A percentile compares a stretch with the other conserved stretches of the same genome.
Conservation (phyloP, 225 moss, liverwort and hornwort genomes). For the Takakia lepidozioides region DNA sequence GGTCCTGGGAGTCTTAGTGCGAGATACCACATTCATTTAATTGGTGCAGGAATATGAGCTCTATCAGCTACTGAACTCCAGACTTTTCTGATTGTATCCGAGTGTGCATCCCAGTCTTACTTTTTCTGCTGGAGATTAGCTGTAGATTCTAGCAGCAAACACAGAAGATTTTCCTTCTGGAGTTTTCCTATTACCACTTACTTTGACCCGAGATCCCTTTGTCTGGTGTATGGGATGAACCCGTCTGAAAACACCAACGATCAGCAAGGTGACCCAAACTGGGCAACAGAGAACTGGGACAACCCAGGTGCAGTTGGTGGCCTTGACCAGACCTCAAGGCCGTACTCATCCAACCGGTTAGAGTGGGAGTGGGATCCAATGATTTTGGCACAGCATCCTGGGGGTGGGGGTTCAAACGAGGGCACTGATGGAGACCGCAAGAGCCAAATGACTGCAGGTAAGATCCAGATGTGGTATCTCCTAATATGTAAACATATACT, state of each 20-base stretch:
- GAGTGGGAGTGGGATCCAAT: constrained; percentile 99
- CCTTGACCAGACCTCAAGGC: constrained; percentile 57
- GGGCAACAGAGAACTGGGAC: constrained; percentile 94
- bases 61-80: no score
- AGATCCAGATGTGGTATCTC: no score
- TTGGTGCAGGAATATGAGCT: no score
- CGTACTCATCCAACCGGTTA: constrained; percentile 58
- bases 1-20: no score
- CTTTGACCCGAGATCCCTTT: constrained; percentile 15
- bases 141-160: no score
- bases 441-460: constrained; percentile 47
- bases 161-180: no score
- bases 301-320: constrained; percentile 60
- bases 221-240: constrained; percentile 98
- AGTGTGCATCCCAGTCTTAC: no score
- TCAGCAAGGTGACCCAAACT: constrained; percentile 91
- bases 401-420: constrained; percentile 57
- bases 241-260: constrained; percentile 90
- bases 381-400: constrained; percentile 82
- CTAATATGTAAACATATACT: no score
- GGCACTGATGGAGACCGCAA: constrained; percentile 69
- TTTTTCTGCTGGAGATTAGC: no score
- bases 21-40: no score
- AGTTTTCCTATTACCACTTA: no score
- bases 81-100: no score